Conservation (phyloP, 371 early-diverging fungal genomes). For the Umbelopsis sp. region DNA sequence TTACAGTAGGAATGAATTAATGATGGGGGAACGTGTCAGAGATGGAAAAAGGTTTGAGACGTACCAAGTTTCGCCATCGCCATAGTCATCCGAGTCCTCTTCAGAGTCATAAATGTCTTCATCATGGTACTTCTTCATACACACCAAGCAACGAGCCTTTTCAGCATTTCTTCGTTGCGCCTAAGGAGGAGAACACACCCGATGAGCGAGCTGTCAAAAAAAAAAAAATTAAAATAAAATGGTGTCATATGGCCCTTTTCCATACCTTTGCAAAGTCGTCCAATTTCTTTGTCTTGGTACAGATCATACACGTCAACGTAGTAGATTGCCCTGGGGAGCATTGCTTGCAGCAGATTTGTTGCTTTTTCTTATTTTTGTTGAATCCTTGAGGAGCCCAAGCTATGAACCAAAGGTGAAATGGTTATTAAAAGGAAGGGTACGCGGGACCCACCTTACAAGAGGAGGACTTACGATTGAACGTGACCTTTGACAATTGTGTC, state of each 20-base stretch:
- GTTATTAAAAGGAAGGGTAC: too few species aligned
- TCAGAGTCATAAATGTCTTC: slow-evolving; percentile 52
- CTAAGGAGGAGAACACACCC: slow-evolving; percentile 25
- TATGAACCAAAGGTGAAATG: slow-evolving; percentile 13
- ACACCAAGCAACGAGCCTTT: slow-evolving; percentile 49
- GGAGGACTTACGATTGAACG: slow-evolving; percentile 25
- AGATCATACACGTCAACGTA: slow-evolving; percentile 48
- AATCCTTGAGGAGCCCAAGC: slow-evolving; percentile 45
- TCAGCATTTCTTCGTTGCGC: slow-evolving; percentile 51
- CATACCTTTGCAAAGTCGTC: slow-evolving; percentile 53
- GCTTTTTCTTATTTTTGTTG: slow-evolving; percentile 35
- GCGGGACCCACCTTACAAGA: too few species aligned
- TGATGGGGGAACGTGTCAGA: background rate
- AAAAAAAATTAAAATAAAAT: background rate
- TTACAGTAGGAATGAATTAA: background rate
- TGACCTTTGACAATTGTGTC: slow-evolving; percentile 37
- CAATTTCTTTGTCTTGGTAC: slow-evolving; percentile 41
- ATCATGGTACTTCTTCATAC: slow-evolving; percentile 54
- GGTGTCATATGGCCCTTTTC: background rate
- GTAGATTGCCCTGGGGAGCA: slow-evolving; percentile 46
- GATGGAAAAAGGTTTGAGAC: background rate
- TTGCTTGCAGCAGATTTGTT: slow-evolving; percentile 49
- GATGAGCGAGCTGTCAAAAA: background rate
- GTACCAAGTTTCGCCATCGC: slow-evolving; percentile 36
- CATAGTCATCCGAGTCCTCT: slow-evolving; percentile 40